These are phyloP conservation scores for Lentinula detonsa DNA, from an alignment of 768 basidiomycete genomes.

Conservation along the genomic window DNA sequence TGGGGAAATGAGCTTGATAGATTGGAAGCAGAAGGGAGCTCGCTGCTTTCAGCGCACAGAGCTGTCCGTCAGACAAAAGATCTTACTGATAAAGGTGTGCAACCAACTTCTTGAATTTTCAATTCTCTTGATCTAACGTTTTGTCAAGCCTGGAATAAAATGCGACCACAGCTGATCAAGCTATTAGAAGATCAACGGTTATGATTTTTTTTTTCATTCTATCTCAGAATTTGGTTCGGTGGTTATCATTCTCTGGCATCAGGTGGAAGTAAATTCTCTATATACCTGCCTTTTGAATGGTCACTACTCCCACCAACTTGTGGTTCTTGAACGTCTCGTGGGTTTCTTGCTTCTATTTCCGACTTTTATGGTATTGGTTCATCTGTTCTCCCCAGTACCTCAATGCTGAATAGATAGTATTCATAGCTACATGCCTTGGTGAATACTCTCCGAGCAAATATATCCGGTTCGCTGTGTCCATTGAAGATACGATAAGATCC, in stretches of 20 bases:
- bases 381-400: neutral
- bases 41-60: neutral
- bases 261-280: neutral
- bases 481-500: neutral
- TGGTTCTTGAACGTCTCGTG: neutral
- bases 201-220: neutral
- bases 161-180: neutral
- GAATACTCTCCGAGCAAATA: neutral
- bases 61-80: constrained; percentile 1
- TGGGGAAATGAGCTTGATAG: constrained; percentile 2
- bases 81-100: constrained; percentile 1
- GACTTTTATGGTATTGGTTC: neutral
- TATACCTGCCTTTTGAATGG: neutral
- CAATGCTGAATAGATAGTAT: neutral
- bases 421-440: neutral
- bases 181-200: neutral
- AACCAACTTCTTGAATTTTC: neutral
- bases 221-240: neutral
- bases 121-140: neutral
- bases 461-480: too few relatives aligned
- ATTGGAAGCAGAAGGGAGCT: neutral
- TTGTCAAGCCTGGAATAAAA: neutral
- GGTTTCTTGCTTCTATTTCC: neutral
- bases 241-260: neutral
- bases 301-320: neutral